Base-by-base conservation (phyloP, 805 yeast genomes). In the Wickerhamomyces mucosus region DNA sequence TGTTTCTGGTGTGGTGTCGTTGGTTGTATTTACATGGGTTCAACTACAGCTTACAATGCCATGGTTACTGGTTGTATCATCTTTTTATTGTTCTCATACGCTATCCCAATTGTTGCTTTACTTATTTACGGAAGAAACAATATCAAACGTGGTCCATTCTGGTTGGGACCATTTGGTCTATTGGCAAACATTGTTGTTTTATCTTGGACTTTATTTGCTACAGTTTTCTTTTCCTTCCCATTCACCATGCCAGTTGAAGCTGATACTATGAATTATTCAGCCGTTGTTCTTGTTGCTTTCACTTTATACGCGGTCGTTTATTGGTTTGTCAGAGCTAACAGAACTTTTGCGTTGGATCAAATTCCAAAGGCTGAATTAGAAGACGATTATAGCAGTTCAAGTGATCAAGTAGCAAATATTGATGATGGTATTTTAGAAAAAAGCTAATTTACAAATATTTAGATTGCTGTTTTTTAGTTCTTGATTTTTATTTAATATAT, bases 201-300 rank as follows among this genome's bases (percentile, higher is more conserved):
- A 4, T 41, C 51, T 4, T 78, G 84, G 81, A 63, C 82, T 0
- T 29, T 65, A 0, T 78, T 79, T 45, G 67, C 77, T 6, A 38
- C 71, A 5, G 65, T 75, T 3, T 72, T 78, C 53, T 78, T 69
- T 59, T 72, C 75, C 27, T 71, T 78, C 60, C 86, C 88, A 19
- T 56, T 72, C 17, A 58, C 58, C 9, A 62, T 72, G 68, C 88
- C 86, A 3, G 85, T 67, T 3, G 60, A 64, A 3, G 66, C 63
- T 21, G 68, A 70, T 25, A 64, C 66, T 39, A 79, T 79, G 86
- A 79, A 79, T 50, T 79, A 79, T 42, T 75, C 76, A 12, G 52
- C 69, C 20, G 80, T 67, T 7, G 80, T 72, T 14, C 58, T 68
- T 36, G 69, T 56, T 15, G 73, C 73, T 8, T 66, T 59, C 45